These are phyloP conservation scores for Melampsora larici-populina DNA, from an alignment of 1,284 basidiomycete species.

Conservation along the genomic window DNA sequence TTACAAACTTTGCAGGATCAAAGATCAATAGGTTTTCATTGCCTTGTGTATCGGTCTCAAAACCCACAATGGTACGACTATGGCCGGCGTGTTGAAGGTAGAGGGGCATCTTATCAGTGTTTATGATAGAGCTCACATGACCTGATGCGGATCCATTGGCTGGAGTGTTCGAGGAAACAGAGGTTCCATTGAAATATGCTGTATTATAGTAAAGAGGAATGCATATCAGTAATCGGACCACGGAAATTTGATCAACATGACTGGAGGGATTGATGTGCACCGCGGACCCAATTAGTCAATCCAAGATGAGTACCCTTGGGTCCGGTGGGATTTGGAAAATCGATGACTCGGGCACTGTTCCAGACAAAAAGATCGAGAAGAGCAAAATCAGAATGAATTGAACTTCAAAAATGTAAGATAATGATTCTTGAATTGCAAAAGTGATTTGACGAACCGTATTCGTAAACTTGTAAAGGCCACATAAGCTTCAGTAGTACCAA, in stretches of 20 bases:
- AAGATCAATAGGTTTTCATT: slow-evolving; percentile 48
- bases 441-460: slow-evolving; percentile 44
- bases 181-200: slow-evolving; percentile 3
- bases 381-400: background rate
- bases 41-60: slow-evolving; percentile 46
- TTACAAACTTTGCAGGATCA: slow-evolving; percentile 50
- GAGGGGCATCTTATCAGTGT: slow-evolving; percentile 46
- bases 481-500: slow-evolving; percentile 51
- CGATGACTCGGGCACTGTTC: background rate
- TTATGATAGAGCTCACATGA: slow-evolving; percentile 1
- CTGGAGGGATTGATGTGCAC: background rate
- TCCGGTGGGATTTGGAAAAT: background rate
- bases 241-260: background rate
- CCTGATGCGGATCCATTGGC: background rate
- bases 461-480: slow-evolving; percentile 48
- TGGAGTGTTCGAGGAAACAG: background rate
- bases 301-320: slow-evolving; percentile 3
- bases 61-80: slow-evolving; percentile 49
- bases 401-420: background rate
- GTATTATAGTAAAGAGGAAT: background rate
- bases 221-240: background rate
- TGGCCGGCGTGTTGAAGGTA: slow-evolving; percentile 52
- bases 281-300: slow-evolving; percentile 3
- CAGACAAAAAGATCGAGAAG: background rate
- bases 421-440: background rate